Conservation (phyloP, 805 yeast genomes). For the Wickerhamiella brachini region DNA sequence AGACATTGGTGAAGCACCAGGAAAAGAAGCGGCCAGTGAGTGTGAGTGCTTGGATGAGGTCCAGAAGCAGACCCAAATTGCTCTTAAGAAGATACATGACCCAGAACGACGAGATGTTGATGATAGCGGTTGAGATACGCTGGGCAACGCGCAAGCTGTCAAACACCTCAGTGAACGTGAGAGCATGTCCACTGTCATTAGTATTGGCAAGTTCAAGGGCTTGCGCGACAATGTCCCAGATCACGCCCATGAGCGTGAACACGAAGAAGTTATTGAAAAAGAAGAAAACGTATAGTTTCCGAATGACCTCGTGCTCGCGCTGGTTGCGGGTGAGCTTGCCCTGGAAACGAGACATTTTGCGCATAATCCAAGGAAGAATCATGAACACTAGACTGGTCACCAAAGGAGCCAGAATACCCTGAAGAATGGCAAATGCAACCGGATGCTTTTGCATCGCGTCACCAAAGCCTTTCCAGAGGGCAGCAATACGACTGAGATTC, state of each 20-base stretch:
- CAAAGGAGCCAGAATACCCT: constrained; percentile 27
- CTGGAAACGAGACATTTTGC: constrained; percentile 26
- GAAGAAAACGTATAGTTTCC: constrained; percentile 27
- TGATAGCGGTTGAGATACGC: constrained; percentile 25
- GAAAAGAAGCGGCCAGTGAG: constrained; percentile 18
- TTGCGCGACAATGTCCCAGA: constrained; percentile 26
- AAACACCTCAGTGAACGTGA: constrained; percentile 19
- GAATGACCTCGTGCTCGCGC: constrained; percentile 26
- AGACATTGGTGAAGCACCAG: constrained; percentile 17
- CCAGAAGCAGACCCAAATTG: constrained; percentile 21
- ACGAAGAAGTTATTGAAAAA: constrained; percentile 27
- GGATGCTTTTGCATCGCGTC: constrained; percentile 18
- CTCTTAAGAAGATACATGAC: constrained; percentile 27
- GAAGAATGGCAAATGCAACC: constrained; percentile 23
- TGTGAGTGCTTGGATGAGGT: constrained; percentile 21
- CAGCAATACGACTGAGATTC: constrained; percentile 25
- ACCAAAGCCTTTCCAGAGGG: constrained; percentile 25
- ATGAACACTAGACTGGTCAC: constrained; percentile 24
- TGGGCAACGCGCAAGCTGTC: constrained; percentile 19
- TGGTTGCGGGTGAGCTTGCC: constrained; percentile 26
- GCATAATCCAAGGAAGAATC: constrained; percentile 24
- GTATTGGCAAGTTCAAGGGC: constrained; percentile 15
- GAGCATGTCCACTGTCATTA: constrained; percentile 4
- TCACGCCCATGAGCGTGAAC: constrained; percentile 27
- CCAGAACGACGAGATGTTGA: constrained; percentile 29